phyloP scores from a whole-genome alignment of 371 early-diverging fungal species.

The Mucor piriformis region DNA sequence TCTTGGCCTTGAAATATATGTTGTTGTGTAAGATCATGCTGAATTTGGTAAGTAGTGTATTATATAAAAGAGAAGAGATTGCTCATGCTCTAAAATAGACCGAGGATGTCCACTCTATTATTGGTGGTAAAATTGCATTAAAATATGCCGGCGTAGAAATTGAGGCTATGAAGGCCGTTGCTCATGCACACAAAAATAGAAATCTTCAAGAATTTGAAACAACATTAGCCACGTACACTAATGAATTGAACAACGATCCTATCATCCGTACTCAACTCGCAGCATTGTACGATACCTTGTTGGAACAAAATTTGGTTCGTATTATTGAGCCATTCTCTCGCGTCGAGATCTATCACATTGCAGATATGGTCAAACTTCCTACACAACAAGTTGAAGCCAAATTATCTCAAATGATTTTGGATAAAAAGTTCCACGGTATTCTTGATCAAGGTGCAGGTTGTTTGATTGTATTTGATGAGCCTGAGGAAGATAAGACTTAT shows the following conservation, averaged over 20 bases:
- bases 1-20: conserved; percentile 95
- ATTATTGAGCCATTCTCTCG: conserved; percentile 98
- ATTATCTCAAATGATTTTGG: conserved; percentile 98
- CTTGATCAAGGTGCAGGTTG: conserved; percentile 97
- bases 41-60: conserved; percentile 67
- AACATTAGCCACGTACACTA: conserved; percentile 81
- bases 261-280: conserved; percentile 91
- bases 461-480: conserved; percentile 92
- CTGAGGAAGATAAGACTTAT: conserved; percentile 88
- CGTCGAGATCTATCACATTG: conserved; percentile 96
- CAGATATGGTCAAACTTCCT: conserved; percentile 89
- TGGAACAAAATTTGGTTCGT: conserved; percentile 96
- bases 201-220: conserved; percentile 93
- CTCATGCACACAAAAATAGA: conserved; percentile 92
- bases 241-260: conserved; percentile 88
- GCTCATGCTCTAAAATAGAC: conserved; percentile 49
- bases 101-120: conserved; percentile 85
- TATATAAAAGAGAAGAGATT: neutral
- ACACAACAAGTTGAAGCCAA: conserved; percentile 92
- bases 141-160: conserved; percentile 79
- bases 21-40: conserved; percentile 97
- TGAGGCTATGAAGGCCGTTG: conserved; percentile 93
- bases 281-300: conserved; percentile 93
- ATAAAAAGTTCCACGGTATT: conserved; percentile 94
- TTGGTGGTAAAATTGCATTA: conserved; percentile 82